Percentiles rank a stretch among this genome's conserved stretches.
phyloP scores from a whole-genome alignment of 495 filamentous ascomycete species.

The Neurospora sublineolata region DNA sequence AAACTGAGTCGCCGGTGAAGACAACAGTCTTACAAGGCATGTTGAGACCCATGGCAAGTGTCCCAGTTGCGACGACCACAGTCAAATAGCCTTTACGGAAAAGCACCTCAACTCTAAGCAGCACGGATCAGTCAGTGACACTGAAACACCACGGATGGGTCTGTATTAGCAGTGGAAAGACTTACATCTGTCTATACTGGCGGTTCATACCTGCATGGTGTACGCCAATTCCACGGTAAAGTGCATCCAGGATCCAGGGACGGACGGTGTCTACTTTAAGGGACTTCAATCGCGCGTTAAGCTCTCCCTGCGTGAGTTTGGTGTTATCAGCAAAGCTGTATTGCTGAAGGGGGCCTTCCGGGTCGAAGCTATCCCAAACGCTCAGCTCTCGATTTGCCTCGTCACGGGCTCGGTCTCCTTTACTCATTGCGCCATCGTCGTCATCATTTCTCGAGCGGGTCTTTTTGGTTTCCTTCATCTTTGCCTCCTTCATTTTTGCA shows the following conservation, averaged over 20 bases:
- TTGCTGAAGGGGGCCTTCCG: slow-evolving; percentile 44
- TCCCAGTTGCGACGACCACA: slow-evolving; percentile 69
- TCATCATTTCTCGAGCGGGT: slow-evolving; percentile 18
- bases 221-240: slow-evolving; percentile 57
- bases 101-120: slow-evolving; percentile 47
- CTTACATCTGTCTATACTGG: slow-evolving; percentile 50
- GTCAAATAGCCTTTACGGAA: slow-evolving; percentile 63
- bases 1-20: slow-evolving; percentile 62
- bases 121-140: slow-evolving; percentile 14
- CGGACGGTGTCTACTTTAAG: slow-evolving; percentile 35
- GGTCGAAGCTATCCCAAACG: slow-evolving; percentile 51
- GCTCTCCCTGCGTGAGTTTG: slow-evolving; percentile 40
- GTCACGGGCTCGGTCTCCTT: slow-evolving; percentile 27
- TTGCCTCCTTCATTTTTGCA: slow-evolving; percentile 21
- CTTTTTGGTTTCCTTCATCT: slow-evolving; percentile 22
- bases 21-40: slow-evolving; percentile 79
- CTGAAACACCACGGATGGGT: background rate
- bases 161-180: background rate
- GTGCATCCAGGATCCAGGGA: slow-evolving; percentile 37
- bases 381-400: slow-evolving; percentile 35
- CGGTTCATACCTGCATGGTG: slow-evolving; percentile 74
- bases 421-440: slow-evolving; percentile 3
- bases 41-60: slow-evolving; percentile 66
- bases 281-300: slow-evolving; percentile 35
- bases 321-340: slow-evolving; percentile 56